Conservation (phyloP, 164 flowering plant genomes). For the Liriodendron chinense region DNA sequence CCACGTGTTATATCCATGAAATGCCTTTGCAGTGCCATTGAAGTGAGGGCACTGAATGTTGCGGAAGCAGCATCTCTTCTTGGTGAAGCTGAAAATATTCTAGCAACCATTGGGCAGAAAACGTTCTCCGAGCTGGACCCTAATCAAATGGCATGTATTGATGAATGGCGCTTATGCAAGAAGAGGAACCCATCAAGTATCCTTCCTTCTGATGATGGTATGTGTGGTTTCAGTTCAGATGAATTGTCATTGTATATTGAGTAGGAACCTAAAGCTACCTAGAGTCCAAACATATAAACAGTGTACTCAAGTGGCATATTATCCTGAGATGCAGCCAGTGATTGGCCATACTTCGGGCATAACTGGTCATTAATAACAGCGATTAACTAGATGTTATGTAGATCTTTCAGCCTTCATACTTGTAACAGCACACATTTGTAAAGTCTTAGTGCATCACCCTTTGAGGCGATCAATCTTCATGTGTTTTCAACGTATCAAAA, state of each 20-base stretch:
- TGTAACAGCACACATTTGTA: no score
- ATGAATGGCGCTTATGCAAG: slow-evolving; percentile 33
- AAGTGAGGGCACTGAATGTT: slow-evolving; percentile 33
- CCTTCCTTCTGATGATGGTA: not conserved
- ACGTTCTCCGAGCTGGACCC: slow-evolving; percentile 14
- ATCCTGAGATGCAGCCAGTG: not conserved
- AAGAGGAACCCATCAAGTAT: not conserved
- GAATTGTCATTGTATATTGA: not conserved
- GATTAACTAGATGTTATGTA: not conserved
- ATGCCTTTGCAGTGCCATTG: slow-evolving; percentile 35
- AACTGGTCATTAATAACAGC: not conserved
- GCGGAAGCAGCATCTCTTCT: slow-evolving; percentile 32
- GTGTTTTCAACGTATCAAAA: not conserved
- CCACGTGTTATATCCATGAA: slow-evolving; percentile 9
- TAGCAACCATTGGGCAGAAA: slow-evolving; percentile 28
- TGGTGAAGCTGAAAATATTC: slow-evolving; percentile 42
- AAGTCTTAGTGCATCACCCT: not conserved
- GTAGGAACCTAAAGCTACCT: not conserved
- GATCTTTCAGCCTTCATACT: not conserved
- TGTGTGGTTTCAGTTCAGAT: not conserved
- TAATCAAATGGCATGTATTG: slow-evolving; percentile 30
- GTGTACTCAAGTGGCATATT: not conserved
- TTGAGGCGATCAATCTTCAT: not conserved
- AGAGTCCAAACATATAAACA: no score
- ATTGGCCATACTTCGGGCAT: not conserved